phyloP scores from a whole-genome alignment of 2,329 filamentous ascomycete species.

The Botryotinia convoluta region DNA sequence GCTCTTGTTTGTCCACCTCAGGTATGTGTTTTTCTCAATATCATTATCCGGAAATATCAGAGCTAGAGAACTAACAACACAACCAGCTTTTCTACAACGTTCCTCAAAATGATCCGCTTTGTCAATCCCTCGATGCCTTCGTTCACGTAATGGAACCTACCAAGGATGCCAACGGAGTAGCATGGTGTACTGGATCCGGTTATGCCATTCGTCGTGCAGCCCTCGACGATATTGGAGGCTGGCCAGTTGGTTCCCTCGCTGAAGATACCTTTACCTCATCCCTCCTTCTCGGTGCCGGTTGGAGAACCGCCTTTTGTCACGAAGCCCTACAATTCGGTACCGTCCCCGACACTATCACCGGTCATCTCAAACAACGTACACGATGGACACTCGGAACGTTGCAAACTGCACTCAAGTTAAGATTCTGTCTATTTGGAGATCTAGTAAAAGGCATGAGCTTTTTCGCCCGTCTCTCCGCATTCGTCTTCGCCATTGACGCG shows the following conservation, averaged over 20 bases:
- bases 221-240: conserved; percentile 59
- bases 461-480: conserved; percentile 57
- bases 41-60: accelerated
- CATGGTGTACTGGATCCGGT: conserved; percentile 65
- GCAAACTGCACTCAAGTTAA: conserved; percentile 58
- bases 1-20: conserved; percentile 60
- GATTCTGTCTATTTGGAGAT: conserved; percentile 57
- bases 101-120: conserved; percentile 56
- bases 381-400: conserved; percentile 46
- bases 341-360: conserved; percentile 55
- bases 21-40: conserved; percentile 23
- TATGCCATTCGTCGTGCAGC: conserved; percentile 59
- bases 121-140: conserved; percentile 54
- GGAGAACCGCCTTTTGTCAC: conserved; percentile 59
- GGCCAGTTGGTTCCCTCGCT: conserved; percentile 56
- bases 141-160: conserved; percentile 51
- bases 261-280: conserved; percentile 61
- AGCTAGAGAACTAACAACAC: neutral
- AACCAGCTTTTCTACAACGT: conserved; percentile 58
- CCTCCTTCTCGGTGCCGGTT: conserved; percentile 57
- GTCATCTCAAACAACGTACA: conserved; percentile 56
- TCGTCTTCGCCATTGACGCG: conserved; percentile 54
- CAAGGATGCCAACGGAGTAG: conserved; percentile 48
- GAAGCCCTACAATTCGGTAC: conserved; percentile 60
- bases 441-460: conserved; percentile 52